Base-by-base conservation (phyloP, 352 stramenopile genomes). In the Phytophthora sojae region DNA sequence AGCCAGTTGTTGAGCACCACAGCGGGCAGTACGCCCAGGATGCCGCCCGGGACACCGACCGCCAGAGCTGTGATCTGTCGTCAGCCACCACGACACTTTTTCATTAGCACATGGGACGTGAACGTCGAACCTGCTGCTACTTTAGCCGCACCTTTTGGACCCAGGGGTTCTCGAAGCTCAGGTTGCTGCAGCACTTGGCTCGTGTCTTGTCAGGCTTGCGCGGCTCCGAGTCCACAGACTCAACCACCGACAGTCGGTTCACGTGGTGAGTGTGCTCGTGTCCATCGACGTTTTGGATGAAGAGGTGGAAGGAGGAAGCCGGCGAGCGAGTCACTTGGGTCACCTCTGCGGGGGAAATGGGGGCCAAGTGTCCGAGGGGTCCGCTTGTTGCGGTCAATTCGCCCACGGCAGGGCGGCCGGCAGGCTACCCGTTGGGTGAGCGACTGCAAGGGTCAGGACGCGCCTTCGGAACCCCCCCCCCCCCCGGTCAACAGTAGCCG, bases 11-110 rank as follows among this genome's bases (percentile, higher is more conserved):
- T 59, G 14, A 59, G 17, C 30, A 30, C 26, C 26, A 60, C 54
- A 4, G 54, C 54, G 8, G 54, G 54, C 35, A 97, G 82, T n/a
- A 97, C 85, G 44, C 89, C 89, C 14, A 97, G 64, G 58, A 88
- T 79, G 39, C 81, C 81, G 5, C 82, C 82, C 0, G 82, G 80
- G 45, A 97, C 89, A 15, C 90, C 92, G 17, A 93, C 81, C 5
- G 79, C 49, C 23, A 97, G 32, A 6, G 92, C 88, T 6, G 93
- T 81, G 61, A 83, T 69, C 77, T 83, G 57, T 55, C 8, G 23
- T 3, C 26, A 2, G 2, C 2, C 7, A 70, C 7, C 51, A 66
- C 12, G 37, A 19, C 25, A 51, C n/a, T 21, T 6, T 4, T 53
- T 37, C 32, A 35, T 52, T 35, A 29, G 26, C 49, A 15, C 21